These are phyloP conservation scores for Drechslerella dactyloides DNA, from an alignment of 2,329 filamentous ascomycete species.

Conservation along the genomic window DNA sequence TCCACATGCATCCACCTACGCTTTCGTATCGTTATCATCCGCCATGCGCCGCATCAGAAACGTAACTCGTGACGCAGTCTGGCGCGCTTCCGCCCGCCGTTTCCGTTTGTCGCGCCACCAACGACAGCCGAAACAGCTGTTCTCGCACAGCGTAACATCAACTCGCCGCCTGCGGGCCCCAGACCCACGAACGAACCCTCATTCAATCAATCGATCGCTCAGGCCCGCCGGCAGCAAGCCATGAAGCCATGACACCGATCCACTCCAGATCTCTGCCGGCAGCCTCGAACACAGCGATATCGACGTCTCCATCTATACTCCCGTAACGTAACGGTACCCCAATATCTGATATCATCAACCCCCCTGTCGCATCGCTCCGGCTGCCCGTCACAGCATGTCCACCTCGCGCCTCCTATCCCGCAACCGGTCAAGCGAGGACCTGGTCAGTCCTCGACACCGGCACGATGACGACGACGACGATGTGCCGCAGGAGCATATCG, in stretches of 20 bases:
- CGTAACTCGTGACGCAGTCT: neutral
- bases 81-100: constrained; percentile 9
- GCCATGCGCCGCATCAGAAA: neutral
- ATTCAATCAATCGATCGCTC: constrained; percentile 5
- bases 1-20: neutral
- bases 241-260: constrained; percentile 44
- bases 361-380: constrained; percentile 11
- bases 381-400: constrained; percentile 25
- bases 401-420: constrained; percentile 45
- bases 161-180: constrained; percentile 36
- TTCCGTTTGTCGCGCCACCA: constrained; percentile 16
- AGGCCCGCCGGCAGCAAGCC: constrained; percentile 18
- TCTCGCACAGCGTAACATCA: too few relatives aligned
- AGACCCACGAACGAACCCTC: constrained; percentile 1
- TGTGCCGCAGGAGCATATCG: constrained; percentile 27
- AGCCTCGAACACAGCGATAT: constrained; percentile 10
- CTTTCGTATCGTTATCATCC: neutral
- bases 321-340: neutral
- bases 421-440: constrained; percentile 34
- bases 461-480: constrained; percentile 11
- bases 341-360: constrained; percentile 12
- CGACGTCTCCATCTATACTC: neutral
- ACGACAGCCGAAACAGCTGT: neutral
- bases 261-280: neutral
- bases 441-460: constrained; percentile 16